Evolutionary conservation across 202 grass and related monocot species (phyloP).

Genomic region (Eragrostis tef): DNA sequence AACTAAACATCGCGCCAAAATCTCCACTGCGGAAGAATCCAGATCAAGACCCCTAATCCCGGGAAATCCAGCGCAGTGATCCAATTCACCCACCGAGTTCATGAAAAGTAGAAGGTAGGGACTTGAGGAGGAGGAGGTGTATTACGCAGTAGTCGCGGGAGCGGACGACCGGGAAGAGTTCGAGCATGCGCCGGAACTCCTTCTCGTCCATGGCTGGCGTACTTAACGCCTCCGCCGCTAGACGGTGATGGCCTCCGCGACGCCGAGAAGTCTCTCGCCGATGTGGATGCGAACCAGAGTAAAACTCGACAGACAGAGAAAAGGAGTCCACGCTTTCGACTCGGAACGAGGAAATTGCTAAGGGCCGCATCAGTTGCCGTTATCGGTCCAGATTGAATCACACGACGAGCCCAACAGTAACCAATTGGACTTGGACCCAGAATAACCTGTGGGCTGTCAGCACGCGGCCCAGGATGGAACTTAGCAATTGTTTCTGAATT

Average conservation of each 20-base stretch:
- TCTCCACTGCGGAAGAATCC: not conserved
- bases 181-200: conserved; percentile 83
- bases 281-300: conserved; percentile 22
- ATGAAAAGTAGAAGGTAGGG: not conserved
- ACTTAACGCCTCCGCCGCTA: conserved; percentile 4
- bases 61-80: not conserved
- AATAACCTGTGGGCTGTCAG: not conserved
- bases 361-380: not conserved
- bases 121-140: not conserved
- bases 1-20: not conserved
- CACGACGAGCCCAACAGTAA: too few species aligned
- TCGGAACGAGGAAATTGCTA: not conserved
- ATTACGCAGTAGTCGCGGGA: conserved; percentile 77
- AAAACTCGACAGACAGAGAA: not conserved
- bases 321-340: not conserved
- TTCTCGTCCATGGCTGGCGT: conserved; percentile 71
- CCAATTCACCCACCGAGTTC: not conserved
- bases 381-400: not conserved
- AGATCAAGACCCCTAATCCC: not conserved
- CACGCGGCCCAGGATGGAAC: not conserved
- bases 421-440: not conserved
- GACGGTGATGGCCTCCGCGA: conserved; percentile 1
- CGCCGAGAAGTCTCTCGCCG: not conserved
- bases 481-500: too few species aligned
- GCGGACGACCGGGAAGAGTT: conserved; percentile 84